Base-by-base conservation (phyloP, 257 asterid genomes). In the Phtheirospermum japonicum region DNA sequence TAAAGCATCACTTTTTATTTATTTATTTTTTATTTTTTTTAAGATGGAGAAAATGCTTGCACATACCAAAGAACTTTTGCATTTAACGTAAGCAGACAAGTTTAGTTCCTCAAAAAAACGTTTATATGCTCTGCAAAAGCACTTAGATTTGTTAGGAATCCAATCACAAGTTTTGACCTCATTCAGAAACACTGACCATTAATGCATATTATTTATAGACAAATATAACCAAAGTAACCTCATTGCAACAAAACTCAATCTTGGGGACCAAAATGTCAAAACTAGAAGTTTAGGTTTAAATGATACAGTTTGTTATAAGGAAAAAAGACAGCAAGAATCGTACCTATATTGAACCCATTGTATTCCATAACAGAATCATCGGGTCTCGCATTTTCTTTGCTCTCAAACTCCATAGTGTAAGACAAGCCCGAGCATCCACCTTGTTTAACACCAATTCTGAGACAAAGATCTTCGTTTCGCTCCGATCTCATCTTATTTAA, bases 351-450 rank as follows among this genome's bases (percentile, higher is more conserved):
- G 61, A 91, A 88, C 10, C 98, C 98, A 70, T 84, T 72, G 66
- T 86, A 91, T 68, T 91, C 98, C 64, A 88, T 88, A 46, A 88
- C 54, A 12, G 98, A 82, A 73, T 91, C 98, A 77, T 88, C 92
- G 14, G 94, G 85, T 68, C 92, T 81, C 20, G 87, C 74, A 45
- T 86, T 86, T 33, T 71, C 88, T 76, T 79, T 80, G 78, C 83
- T 80, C 80, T 88, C 98, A 61, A 91, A 91, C 71, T 91, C 98
- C 96, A 91, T 88, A 20, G 88, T 84, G 71, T 91, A 91, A 53
- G 98, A 91, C 96, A 91, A 59, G 54, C 98, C 95, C 19, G 98
- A 91, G 82, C 98, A 91, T 66, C 98, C 98, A 64, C 98, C 98
- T 79, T 88, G 98, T 75, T 80, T 91, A 63, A 91, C 98, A 59